A percentile compares a stretch with the other conserved stretches of the same genome.
These are phyloP conservation scores for Xylaria sp. DNA, from an alignment of 2,329 filamentous ascomycete genomes.

Conservation along the genomic window DNA sequence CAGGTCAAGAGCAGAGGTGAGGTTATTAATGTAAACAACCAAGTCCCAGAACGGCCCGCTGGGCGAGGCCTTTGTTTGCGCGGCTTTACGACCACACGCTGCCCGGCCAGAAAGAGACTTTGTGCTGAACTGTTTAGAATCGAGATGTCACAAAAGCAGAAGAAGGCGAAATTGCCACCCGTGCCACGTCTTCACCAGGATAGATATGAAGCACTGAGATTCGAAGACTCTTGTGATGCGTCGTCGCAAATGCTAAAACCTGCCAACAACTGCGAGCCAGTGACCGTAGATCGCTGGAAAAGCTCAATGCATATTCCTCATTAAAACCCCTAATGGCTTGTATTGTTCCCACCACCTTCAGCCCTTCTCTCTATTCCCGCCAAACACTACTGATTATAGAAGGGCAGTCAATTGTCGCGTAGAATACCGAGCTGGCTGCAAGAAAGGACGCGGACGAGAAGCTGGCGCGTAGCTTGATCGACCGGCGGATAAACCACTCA, in stretches of 20 bases:
- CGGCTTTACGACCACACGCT: conserved; percentile 27
- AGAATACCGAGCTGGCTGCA: not conserved
- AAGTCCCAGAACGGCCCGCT: conserved; percentile 16
- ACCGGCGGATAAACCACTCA: conserved; percentile 16
- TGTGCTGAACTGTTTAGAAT: conserved; percentile 30
- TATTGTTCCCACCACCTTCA: conserved; percentile 34
- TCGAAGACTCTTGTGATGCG: conserved; percentile 41
- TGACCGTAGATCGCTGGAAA: conserved; percentile 40
- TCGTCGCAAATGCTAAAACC: conserved; percentile 41
- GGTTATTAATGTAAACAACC: conserved; percentile 26
- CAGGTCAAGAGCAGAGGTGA: conserved; percentile 32
- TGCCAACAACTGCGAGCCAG: conserved; percentile 39
- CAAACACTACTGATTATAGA: conserved; percentile 38
- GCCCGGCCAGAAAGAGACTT: conserved; percentile 19
- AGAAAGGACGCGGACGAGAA: conserved; percentile 5
- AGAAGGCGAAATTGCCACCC: conserved; percentile 38
- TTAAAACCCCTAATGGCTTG: conserved; percentile 32
- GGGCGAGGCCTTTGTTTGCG: conserved; percentile 31
- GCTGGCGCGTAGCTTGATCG: conserved; percentile 11
- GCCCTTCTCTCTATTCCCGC: conserved; percentile 27
- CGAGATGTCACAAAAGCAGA: conserved; percentile 44
- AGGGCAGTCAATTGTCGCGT: conserved; percentile 32
- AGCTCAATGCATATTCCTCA: conserved; percentile 38
- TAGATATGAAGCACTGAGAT: conserved; percentile 45
- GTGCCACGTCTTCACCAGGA: conserved; percentile 46